Base-by-base conservation (phyloP, 2,329 filamentous ascomycete genomes). In the Apiospora rasikravindrae region DNA sequence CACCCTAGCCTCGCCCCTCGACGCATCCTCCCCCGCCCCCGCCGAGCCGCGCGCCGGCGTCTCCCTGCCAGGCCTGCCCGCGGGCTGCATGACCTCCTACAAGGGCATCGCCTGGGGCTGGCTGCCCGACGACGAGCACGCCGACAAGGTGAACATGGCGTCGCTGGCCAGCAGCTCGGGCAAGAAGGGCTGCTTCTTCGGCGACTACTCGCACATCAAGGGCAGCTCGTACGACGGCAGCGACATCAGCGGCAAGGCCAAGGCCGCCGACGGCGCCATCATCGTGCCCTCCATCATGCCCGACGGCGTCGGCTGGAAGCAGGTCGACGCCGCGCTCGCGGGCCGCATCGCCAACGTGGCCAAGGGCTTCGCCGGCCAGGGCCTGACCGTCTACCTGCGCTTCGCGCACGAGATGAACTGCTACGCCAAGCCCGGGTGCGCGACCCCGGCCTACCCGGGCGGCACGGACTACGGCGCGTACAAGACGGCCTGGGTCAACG, bases 251-350 rank as follows among this genome's bases (percentile, higher is more conserved):
- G 64, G 71, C 14, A 71, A 76, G 26, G 69, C 66, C 45, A 71
- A 75, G 14, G 67, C 74, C 26, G 71, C 67, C 5, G 73, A 72
- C 45, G 72, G 73, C 2, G 76, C 77, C 7, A 73, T 77, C 13
- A 71, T 78, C 64, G 70, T 77, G 19, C 74, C 77, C n/a, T 74
- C 76, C 61, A 71, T 78, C 57, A 76, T 77, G 75, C 77, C 77
- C 40, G 74, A 72, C 24, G 74, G 74, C 33, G 68, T 76, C 8
- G 72, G 40, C 6, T 73, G 73, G 66, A 71, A 70, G 24, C 70
- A 76, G 22, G 71, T 75, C 57, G 70, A 67, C 29, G 42, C 69
- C 16, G 51, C 40, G n/a, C 70, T 74, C 5, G 73, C 74, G 0
- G 64, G 66, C 2, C 37, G 72, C 47, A 74, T 76, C 16, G 75